Percentiles rank a stretch among this genome's conserved stretches.
These are phyloP conservation scores for Pseudonectria foliicola DNA, from an alignment of 2,329 filamentous ascomycete genomes.

Conservation along the genomic window DNA sequence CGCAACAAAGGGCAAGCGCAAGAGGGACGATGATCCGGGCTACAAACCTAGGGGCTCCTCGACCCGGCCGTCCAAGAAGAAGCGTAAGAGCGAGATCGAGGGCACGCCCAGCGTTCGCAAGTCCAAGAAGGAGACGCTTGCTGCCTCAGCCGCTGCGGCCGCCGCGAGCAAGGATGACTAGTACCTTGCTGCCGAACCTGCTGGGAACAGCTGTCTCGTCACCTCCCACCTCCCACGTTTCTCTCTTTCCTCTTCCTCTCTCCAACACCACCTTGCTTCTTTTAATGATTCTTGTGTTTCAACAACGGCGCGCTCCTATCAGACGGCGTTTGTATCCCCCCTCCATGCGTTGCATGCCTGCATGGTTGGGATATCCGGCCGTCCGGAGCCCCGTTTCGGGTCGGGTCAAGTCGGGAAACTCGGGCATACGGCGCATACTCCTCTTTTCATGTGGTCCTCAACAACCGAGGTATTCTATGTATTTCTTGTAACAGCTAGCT, in stretches of 20 bases:
- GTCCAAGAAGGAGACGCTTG: conserved; percentile 26
- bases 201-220: neutral
- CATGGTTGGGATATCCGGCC: conserved; percentile 16
- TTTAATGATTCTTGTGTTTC: neutral
- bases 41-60: conserved; percentile 53
- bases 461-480: conserved; percentile 17
- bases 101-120: conserved; percentile 29
- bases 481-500: conserved; percentile 1
- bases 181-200: neutral
- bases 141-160: conserved; percentile 3
- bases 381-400: conserved; percentile 12
- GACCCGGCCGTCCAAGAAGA: conserved; percentile 48
- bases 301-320: neutral
- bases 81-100: conserved; percentile 48
- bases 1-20: conserved; percentile 36
- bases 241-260: conserved; percentile 1
- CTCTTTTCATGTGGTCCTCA: conserved; percentile 3
- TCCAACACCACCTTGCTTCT: neutral
- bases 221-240: no score
- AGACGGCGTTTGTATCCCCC: conserved; percentile 6
- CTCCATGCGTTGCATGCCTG: conserved; percentile 9
- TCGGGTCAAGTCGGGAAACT: conserved; percentile 18
- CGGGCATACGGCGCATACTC: conserved; percentile 9
- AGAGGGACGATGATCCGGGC: conserved; percentile 56
- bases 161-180: conserved; percentile 25